phyloP scores from a whole-genome alignment of 306 rosid species.

The Neltuma alba region DNA sequence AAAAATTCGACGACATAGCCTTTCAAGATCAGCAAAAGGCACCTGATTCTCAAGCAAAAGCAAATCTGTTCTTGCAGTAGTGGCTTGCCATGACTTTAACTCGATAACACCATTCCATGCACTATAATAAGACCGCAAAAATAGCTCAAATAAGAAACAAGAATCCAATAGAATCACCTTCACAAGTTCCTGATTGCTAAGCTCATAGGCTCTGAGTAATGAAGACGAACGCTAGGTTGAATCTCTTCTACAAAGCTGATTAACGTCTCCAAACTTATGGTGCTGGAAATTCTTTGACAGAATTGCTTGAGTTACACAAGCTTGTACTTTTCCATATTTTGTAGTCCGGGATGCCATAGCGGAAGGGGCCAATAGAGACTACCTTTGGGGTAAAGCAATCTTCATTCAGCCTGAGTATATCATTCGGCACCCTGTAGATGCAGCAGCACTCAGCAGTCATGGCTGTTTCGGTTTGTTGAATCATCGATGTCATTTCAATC shows the following conservation, averaged over 20 bases:
- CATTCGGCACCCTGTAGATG: conserved; percentile 35
- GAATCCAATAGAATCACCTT: background rate
- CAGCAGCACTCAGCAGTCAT: conserved; percentile 1
- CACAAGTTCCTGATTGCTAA: background rate
- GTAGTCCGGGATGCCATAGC: conserved; percentile 3
- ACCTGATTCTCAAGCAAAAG: conserved; percentile 14
- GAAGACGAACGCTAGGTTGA: background rate
- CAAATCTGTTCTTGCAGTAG: conserved; percentile 9
- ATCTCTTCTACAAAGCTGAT: background rate
- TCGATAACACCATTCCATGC: background rate
- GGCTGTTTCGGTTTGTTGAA: too few species aligned
- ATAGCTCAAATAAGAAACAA: conserved; percentile 29
- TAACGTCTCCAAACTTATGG: background rate
- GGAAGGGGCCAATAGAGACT: background rate
- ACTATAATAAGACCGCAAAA: background rate
- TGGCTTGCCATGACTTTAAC: conserved; percentile 3
- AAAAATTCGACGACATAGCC: background rate
- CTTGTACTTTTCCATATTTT: conserved; percentile 32
- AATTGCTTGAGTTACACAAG: conserved; percentile 23
- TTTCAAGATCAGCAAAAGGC: conserved; percentile 3
- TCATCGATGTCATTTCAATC: background rate
- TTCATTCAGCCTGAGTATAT: conserved; percentile 20
- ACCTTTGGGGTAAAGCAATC: background rate
- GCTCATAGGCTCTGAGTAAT: conserved; percentile 3
- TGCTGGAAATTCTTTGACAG: background rate